These are phyloP conservation scores for Lachnellula hyalina DNA, from an alignment of 2,329 filamentous ascomycete genomes.

Conservation along the genomic window DNA sequence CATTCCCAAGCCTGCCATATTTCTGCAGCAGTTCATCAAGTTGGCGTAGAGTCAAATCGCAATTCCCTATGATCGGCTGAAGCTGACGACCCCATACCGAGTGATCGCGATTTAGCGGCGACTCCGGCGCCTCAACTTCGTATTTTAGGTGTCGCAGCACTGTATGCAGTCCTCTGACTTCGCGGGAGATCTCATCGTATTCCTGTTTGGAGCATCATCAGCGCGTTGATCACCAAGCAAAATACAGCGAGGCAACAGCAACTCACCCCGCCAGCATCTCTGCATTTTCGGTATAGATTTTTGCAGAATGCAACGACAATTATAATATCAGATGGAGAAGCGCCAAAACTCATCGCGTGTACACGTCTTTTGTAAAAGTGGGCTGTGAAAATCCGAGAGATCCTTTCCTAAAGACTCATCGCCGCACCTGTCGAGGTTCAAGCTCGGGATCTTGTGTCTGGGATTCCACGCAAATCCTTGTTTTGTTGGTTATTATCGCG, in stretches of 20 bases:
- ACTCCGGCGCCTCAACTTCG: slow-evolving; percentile 52
- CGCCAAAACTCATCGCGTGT: slow-evolving; percentile 27
- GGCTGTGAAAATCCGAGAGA: neutral
- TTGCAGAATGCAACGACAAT: slow-evolving; percentile 51
- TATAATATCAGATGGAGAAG: slow-evolving; percentile 42
- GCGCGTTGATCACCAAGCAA: neutral
- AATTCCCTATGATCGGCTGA: slow-evolving; percentile 47
- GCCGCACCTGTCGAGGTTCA: neutral
- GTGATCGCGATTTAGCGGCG: slow-evolving; percentile 44
- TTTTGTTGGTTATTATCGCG: neutral
- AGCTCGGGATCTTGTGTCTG: neutral
- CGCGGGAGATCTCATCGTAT: slow-evolving; percentile 44
- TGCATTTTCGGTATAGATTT: slow-evolving; percentile 49
- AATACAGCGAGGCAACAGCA: neutral
- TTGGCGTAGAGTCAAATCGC: slow-evolving; percentile 49
- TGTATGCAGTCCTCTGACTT: slow-evolving; percentile 49
- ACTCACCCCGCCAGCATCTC: slow-evolving; percentile 36
- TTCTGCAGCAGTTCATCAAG: slow-evolving; percentile 49
- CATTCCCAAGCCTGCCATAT: slow-evolving; percentile 31
- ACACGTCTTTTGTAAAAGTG: neutral
- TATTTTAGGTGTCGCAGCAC: slow-evolving; percentile 52
- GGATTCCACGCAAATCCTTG: neutral
- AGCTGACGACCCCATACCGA: slow-evolving; percentile 46
- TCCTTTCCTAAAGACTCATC: neutral
- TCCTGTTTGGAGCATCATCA: slow-evolving; percentile 24